These are phyloP conservation scores for Eimeria praecox DNA, from an alignment of 169 alveolate species.

Conservation along the genomic window DNA sequence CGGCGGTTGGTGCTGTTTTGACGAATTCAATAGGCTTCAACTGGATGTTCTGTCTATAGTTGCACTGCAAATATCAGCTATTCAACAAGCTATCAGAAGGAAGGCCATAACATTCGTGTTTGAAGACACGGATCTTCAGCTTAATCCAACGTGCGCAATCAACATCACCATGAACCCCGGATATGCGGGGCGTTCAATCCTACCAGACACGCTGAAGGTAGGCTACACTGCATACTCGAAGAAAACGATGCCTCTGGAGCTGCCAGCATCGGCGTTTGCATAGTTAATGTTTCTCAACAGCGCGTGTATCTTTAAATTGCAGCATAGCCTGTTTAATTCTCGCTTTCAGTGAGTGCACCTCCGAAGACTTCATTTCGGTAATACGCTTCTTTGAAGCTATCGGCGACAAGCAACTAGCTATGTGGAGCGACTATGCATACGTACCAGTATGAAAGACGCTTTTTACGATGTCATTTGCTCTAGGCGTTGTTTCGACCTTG, in stretches of 20 bases:
- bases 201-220: conserved; percentile 96
- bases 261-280: conserved; percentile 77
- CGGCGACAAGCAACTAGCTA: neutral
- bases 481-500: conserved; percentile 98
- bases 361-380: neutral
- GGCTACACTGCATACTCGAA: neutral
- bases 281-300: neutral
- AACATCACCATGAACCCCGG: conserved; percentile 98
- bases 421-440: neutral
- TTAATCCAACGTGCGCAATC: conserved; percentile 93
- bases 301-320: neutral
- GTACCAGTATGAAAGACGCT: neutral
- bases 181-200: conserved; percentile 96
- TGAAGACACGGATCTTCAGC: conserved; percentile 95
- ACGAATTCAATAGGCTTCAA: conserved; percentile 96
- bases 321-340: neutral
- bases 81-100: conserved; percentile 74
- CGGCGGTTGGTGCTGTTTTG: conserved; percentile 98
- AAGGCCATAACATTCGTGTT: conserved; percentile 84
- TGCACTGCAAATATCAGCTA: conserved; percentile 91
- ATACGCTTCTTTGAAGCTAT: neutral
- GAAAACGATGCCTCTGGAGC: neutral
- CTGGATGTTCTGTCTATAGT: conserved; percentile 96
- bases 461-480: conserved; percentile 61
- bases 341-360: neutral